Evolutionary conservation across 768 basidiomycete genomes (phyloP).

Genomic region (Daedaleopsis nitida): DNA sequence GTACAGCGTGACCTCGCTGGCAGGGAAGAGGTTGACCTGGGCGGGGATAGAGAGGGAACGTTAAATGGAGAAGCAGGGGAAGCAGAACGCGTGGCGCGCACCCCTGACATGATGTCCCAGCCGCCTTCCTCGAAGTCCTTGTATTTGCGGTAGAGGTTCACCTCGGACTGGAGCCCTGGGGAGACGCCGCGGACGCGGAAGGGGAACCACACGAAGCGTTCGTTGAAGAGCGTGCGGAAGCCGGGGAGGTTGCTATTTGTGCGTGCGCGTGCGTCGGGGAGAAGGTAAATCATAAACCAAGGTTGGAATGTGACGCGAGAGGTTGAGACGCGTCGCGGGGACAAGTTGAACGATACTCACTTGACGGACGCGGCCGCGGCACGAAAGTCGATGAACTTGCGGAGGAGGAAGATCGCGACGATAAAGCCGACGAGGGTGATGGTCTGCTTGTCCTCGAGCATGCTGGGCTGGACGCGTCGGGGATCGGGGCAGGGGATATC

Average conservation of each 20-base stretch:
- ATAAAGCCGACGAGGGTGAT: conserved; percentile 14
- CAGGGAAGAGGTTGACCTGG: conserved; percentile 16
- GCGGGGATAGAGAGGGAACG: neutral
- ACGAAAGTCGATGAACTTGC: conserved; percentile 19
- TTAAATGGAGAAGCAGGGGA: neutral
- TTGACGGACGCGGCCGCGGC: conserved; percentile 18
- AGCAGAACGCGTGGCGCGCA: conserved; percentile 9
- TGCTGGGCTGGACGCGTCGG: neutral
- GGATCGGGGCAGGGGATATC: no score
- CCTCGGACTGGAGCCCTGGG: conserved; percentile 22
- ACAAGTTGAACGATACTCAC: conserved; percentile 13
- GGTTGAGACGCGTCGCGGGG: neutral
- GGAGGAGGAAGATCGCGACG: conserved; percentile 17
- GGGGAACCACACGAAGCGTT: conserved; percentile 20
- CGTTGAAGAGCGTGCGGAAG: conserved; percentile 20
- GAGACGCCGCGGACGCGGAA: conserved; percentile 23
- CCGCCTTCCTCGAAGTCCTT: conserved; percentile 25
- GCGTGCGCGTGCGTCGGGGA: neutral
- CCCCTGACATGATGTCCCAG: conserved; percentile 28
- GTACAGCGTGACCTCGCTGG: conserved; percentile 1
- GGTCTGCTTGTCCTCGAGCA: neutral
- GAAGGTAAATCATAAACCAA: neutral
- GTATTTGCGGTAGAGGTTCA: conserved; percentile 20
- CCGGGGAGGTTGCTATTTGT: conserved; percentile 19
- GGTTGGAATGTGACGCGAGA: neutral